Conservation (phyloP, 495 filamentous ascomycete genomes). For the Penicillium antarcticum region DNA sequence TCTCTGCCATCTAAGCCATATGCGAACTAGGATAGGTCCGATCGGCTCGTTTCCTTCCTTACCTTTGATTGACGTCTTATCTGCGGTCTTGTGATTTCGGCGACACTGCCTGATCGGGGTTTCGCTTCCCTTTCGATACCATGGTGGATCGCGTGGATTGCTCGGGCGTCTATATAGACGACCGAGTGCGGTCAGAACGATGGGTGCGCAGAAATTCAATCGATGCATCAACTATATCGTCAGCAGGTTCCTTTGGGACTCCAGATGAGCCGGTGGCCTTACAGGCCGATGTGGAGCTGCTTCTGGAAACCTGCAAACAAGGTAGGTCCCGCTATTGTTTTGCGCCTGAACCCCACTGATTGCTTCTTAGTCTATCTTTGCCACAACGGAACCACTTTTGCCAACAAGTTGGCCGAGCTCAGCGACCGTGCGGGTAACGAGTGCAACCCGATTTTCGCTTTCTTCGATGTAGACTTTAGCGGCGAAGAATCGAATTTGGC, state of each 20-base stretch:
- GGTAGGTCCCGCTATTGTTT: constrained; percentile 37
- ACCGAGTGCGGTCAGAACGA: constrained; percentile 62
- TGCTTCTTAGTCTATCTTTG: constrained; percentile 64
- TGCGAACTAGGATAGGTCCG: constrained; percentile 17
- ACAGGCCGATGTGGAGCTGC: constrained; percentile 42
- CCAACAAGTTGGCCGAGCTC: constrained; percentile 64
- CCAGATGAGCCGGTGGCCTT: constrained; percentile 51
- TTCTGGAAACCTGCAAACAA: constrained; percentile 51
- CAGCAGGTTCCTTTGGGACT: constrained; percentile 21
- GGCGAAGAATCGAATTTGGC: constrained; percentile 28
- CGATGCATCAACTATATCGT: constrained; percentile 23
- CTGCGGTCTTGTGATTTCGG: constrained; percentile 11
- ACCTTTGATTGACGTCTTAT: constrained; percentile 7
- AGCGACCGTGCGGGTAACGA: constrained; percentile 60
- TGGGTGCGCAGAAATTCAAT: constrained; percentile 46
- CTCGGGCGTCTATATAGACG: constrained; percentile 82
- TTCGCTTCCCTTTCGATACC: constrained; percentile 15
- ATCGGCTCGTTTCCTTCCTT: constrained; percentile 9
- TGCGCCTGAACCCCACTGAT: constrained; percentile 6
- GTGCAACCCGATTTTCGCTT: constrained; percentile 68
- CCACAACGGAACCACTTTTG: constrained; percentile 64
- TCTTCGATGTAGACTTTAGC: constrained; percentile 61
- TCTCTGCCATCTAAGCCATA: constrained; percentile 16
- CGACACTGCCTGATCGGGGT: constrained; percentile 11
- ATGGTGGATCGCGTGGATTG: constrained; percentile 69